Conservation (phyloP, 2,329 filamentous ascomycete species). For the Ophiostoma montium region DNA sequence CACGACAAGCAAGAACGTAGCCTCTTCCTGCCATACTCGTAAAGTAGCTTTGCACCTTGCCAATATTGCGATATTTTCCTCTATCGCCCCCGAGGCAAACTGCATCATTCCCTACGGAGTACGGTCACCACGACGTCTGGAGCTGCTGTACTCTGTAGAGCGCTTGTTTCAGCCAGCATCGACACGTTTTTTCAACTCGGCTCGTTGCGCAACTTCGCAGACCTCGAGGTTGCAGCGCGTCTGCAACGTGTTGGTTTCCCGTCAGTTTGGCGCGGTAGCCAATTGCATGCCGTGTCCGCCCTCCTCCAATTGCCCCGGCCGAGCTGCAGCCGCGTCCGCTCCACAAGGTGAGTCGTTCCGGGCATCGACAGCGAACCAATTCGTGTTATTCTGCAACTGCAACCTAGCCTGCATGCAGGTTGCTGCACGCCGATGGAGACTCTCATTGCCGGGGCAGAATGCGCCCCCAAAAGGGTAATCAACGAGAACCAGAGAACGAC, state of each 20-base stretch:
- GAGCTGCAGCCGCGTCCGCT: constrained; percentile 5
- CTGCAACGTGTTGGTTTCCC: constrained; percentile 15
- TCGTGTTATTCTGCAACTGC: constrained; percentile 10
- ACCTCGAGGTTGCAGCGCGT: constrained; percentile 8
- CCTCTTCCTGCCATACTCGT: neutral
- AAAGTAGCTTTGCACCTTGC: neutral
- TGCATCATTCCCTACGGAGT: too few relatives aligned
- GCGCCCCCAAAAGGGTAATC: neutral
- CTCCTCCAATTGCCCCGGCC: constrained; percentile 4
- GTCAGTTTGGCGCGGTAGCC: constrained; percentile 14
- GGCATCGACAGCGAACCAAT: constrained; percentile 20
- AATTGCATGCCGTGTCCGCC: constrained; percentile 6
- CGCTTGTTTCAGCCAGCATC: constrained; percentile 3
- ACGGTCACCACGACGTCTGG: too few relatives aligned
- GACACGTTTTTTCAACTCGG: neutral
- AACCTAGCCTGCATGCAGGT: constrained; percentile 6
- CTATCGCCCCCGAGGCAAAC: neutral
- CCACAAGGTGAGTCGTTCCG: constrained; percentile 2
- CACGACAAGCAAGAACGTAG: too few relatives aligned
- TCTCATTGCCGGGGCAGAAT: neutral
- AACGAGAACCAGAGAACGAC: neutral
- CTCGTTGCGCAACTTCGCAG: neutral
- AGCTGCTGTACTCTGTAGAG: too few relatives aligned
- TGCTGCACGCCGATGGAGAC: neutral
- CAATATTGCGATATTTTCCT: neutral